Base-by-base conservation (phyloP, 441 rosid genomes). In the Gossypium davidsonii region DNA sequence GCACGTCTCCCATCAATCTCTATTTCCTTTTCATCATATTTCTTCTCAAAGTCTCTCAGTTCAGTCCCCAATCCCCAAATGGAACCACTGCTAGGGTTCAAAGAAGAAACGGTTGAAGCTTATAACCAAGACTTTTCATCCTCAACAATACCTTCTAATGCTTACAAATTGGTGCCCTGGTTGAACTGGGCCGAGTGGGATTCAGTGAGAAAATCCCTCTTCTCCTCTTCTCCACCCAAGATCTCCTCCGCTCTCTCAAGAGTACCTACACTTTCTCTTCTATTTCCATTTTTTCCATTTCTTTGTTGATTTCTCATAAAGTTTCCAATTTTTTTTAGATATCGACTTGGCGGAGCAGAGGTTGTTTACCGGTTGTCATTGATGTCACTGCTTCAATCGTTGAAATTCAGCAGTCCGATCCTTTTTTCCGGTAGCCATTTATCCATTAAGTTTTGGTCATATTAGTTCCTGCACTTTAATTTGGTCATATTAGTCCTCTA, bases 131-230 rank as follows among this genome's bases (percentile, higher is more conserved):
- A 85, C 52, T 9, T 46, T 10, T 44, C 62, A 3, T 63, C 75
- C 1, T 20, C 70, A 57, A 42, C 84, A 57, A 37, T 83, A 1
- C 77, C 85, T 53, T 79, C 85, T 17, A 73, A 70, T 52, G 79
- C 80, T 76, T 84, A 78, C 85, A 92, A 85, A 70, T 77, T 87
- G 73, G 97, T 94, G 58, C 98, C 99, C 0, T 94, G 98, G 98
- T 76, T 94, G 81, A 91, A 75, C 63, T 94, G 99, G 98, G 81
- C 85, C 25, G 99, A 94, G 77, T 95, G 99, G 99, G 92, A 88
- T 77, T 80, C 71, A 53, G 91, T 95, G n/a, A 83, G 91, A 72
- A 91, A 85, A 58, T 89, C 90, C 72, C 90, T 95, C 69, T 95
- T 93, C 88, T 93, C 95, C 21, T 84, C 89, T 75, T 85, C 92